Base-by-base conservation (phyloP, 1,139 yeast species). In the Yamadazyma jaroonii region DNA sequence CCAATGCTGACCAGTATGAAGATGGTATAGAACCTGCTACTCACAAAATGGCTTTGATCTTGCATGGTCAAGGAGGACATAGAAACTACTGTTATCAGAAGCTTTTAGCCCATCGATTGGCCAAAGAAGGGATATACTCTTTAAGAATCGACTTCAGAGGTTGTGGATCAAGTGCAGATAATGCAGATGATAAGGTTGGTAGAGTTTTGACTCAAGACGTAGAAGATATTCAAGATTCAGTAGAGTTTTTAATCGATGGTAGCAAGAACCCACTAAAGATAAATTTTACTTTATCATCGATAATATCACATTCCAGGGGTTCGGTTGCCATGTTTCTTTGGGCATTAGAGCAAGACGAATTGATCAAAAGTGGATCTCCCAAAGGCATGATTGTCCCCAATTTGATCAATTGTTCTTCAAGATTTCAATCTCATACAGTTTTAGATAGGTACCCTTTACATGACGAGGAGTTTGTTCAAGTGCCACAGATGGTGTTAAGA, bases 1-100 rank as follows among this genome's bases (percentile, higher is more conserved):
- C 47, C 6, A 61, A 59, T 32, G 41, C 50, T 1, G 59, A 53
- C 9, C 49, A 47, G 34, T 54, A 48, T 38, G 54, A 49, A 25
- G 54, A 53, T 11, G 63, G 61, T 1, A 52, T 47, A 32, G 64
- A 65, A 4, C 75, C 75, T 2, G 57, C 64, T 2, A 65, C 72
- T 29, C 61, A 59, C 37, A 68, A 67, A 46, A 60, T 58, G 23
- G 74, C 70, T 2, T 48, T 72, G 34, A 56, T 72, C 25, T 46
- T 71, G 17, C 97, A 90, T 54, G 97, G 97, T 2, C 84, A 79
- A 46, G 89, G 82, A 0, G 95, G 96, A 0, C 95, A 89, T 56
- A 76, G 89, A 45, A 77, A 85, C 61, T 84, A 87, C 56, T 79
- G 87, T 43, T 89, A 84, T 59, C 90, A 84, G 48, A 74, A 75